Conservation (phyloP, 768 basidiomycete genomes). For the Lepiota subincarnata region DNA sequence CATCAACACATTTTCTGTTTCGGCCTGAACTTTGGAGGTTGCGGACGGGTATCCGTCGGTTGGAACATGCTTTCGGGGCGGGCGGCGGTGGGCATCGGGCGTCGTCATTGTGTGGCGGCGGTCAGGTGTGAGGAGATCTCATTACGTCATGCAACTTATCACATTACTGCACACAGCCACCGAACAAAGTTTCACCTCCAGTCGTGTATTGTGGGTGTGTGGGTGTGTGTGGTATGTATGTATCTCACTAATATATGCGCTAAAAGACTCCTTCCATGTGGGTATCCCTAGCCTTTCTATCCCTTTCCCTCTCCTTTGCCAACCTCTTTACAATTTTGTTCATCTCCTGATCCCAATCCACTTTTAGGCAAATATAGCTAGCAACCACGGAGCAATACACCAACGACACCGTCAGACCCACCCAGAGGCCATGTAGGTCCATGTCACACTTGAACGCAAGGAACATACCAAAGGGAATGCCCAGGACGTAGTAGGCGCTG, state of each 20-base stretch:
- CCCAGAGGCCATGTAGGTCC: constrained; percentile 77
- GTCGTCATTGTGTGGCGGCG: too few relatives aligned
- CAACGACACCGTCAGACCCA: constrained; percentile 70
- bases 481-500: constrained; percentile 76
- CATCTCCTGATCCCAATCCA: constrained; percentile 72
- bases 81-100: constrained; percentile 1
- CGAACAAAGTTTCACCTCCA: too few relatives aligned
- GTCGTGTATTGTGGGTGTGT: too few relatives aligned
- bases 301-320: constrained; percentile 34
- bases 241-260: too few relatives aligned
- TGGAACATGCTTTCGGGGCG: constrained; percentile 30
- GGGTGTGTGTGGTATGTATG: too few relatives aligned
- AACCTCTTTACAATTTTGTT: constrained; percentile 53
- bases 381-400: constrained; percentile 54
- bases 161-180: too few relatives aligned
- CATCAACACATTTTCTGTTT: constrained; percentile 64
- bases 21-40: constrained; percentile 58
- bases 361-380: constrained; percentile 45
- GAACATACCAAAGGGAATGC: constrained; percentile 79
- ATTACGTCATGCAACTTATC: too few relatives aligned
- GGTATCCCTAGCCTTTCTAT: constrained; percentile 7
- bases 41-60: constrained; percentile 58
- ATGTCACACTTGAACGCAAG: constrained; percentile 60
- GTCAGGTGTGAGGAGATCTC: too few relatives aligned
- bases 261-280: too few relatives aligned